Evolutionary conservation across 192 early-diverging fungal species (phyloP), one percentile per base, ranked within the genome.

Genomic region (Entrophospora sp.): DNA sequence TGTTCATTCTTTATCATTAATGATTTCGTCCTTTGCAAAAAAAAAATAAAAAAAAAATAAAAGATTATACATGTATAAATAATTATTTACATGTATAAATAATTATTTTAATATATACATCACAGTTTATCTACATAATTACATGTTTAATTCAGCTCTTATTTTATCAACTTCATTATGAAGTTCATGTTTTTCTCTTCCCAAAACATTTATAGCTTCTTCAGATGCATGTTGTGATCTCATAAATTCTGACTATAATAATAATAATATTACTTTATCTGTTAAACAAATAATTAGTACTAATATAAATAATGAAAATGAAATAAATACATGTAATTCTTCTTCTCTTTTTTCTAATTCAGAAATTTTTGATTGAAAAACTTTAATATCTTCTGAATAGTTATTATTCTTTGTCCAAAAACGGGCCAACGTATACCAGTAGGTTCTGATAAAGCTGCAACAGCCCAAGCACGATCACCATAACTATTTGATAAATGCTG

Each of bases 391-490:
- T 8, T 80, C 53, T n/a, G 78, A 74, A 62, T 80, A 84, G 37
- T 79, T 62, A 57, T 81, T 30, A 98, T 74, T 46, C 87, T 81
- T 59, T 85, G 79, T 44, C 92, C 93, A 73, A 89, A 89, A 34
- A 91, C 78, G 22, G 91, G 89, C 86, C 87, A 92, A 42, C 88
- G 75, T 56, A 70, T 69, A 55, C 85, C 83, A 7, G 87, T 87
- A 61, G 83, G 80, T 24, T 89, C 78, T 35, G 91, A 89, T 61
- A 96, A 75, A 5, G 87, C 78, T 5, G 91, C 93, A 35, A 98
- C 94, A n/a, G 79, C 86, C 91, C 92, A 96, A 13, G 93, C 91
- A 59, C 92, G 87, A 73, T 93, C 91, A 58, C 96, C 96, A 72
- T 98, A 98, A 76, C 88, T 88, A 71, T 88, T 86, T 34, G 89